Evolutionary conservation across 176 grass and related monocot genomes (phyloP), one percentile per base, ranked within the genome.

Genomic region (Paspalum vaginatum): DNA sequence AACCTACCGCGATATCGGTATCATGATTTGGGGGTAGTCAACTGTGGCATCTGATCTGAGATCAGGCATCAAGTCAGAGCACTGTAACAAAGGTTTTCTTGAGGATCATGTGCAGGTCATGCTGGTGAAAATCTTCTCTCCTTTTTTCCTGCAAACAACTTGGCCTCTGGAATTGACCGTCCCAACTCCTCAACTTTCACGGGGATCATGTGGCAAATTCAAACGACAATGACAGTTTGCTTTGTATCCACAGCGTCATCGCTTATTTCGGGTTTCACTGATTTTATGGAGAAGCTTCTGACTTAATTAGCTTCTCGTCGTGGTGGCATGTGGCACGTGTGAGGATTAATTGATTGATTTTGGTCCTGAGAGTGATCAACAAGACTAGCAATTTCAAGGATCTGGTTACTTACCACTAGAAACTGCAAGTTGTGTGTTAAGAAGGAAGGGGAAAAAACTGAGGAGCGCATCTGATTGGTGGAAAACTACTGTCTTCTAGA

Each of bases 131-230:
- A 54, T 20, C 42, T 76, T 67, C 38, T 11, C 37, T 24, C 7
- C 15, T 18, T 32, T 81, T 79, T 67, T 43, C 63, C 56, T 63
- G 62, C 38, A 74, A 43, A 67, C 48, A 83, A 65, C 39, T 75
- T 25, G 62, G 46, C 11, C 47, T n/a, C 4, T 26, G 61, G 55
- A 85, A 89, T 89, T 81, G 87, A 85, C 87, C 54, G 21, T 72
- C 77, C 77, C 87, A 89, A 74, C 86, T 13, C 69, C 82, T 71
- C 16, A 77, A 8, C 11, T 76, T 85, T 72, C 77, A 77, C 50
- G 77, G 16, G 64, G 41, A 85, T 77, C 77, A 71, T 77, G 49
- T 72, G 72, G 51, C 49, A 37, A 49, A 56, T 56, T 80, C 25
- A 55, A 12, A 48, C 18, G 20, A 48, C 6, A 49, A 73, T 54